phyloP scores from a whole-genome alignment of 2,329 filamentous ascomycete species.

The Xylariaceae sp. region DNA sequence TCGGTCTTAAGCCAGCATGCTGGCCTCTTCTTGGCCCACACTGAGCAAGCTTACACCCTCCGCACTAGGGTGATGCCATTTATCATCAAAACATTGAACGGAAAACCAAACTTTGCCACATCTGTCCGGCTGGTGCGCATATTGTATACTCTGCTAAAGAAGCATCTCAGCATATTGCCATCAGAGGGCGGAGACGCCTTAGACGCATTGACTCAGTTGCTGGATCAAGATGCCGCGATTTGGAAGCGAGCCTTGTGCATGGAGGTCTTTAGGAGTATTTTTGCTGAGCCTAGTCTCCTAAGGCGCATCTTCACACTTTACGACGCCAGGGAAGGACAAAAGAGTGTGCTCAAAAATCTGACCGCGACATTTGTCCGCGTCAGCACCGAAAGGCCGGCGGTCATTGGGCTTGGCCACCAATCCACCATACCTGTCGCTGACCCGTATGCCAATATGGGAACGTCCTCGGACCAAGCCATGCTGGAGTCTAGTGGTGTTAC shows the following conservation, averaged over 20 bases:
- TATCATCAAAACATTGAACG: slow-evolving; percentile 77
- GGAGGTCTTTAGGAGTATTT: slow-evolving; percentile 87
- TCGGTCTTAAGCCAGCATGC: slow-evolving; percentile 86
- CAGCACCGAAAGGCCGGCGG: slow-evolving; percentile 85
- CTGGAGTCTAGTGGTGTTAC: slow-evolving; percentile 87
- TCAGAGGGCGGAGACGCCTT: slow-evolving; percentile 84
- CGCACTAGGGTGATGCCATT: slow-evolving; percentile 82
- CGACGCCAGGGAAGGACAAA: slow-evolving; percentile 75
- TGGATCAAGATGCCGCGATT: slow-evolving; percentile 81
- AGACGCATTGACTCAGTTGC: slow-evolving; percentile 79
- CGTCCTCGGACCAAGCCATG: slow-evolving; percentile 80
- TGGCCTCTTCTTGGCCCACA: slow-evolving; percentile 77
- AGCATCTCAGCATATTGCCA: slow-evolving; percentile 76
- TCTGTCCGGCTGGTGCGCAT: slow-evolving; percentile 85
- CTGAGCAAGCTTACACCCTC: slow-evolving; percentile 81
- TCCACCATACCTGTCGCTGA: slow-evolving; percentile 78
- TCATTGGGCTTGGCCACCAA: slow-evolving; percentile 89
- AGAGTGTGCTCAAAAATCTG: slow-evolving; percentile 79
- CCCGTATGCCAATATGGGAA: slow-evolving; percentile 61
- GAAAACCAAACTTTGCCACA: slow-evolving; percentile 79
- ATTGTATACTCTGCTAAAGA: slow-evolving; percentile 78
- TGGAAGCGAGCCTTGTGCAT: slow-evolving; percentile 94
- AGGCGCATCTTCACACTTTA: slow-evolving; percentile 82
- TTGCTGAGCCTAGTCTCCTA: slow-evolving; percentile 79
- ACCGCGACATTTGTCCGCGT: slow-evolving; percentile 90